Percentiles rank a stretch among this genome's conserved stretches.
Evolutionary conservation across 495 filamentous ascomycete species (phyloP).

Genomic region (Hypoxylon cercidicola): DNA sequence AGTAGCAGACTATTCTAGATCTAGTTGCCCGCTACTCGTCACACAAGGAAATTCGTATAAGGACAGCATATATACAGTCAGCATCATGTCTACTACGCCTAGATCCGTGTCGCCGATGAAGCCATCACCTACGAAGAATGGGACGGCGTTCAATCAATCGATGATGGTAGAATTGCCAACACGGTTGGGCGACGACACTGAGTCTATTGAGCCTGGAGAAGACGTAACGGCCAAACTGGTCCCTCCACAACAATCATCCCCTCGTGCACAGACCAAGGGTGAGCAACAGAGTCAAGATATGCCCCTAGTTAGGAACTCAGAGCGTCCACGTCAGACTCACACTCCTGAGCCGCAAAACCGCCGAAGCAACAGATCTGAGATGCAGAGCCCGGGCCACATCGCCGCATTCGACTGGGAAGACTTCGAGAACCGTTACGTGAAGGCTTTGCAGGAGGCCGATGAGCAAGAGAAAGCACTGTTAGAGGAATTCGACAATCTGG

Average conservation of each 20-base stretch:
- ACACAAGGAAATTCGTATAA: neutral
- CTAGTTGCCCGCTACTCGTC: neutral
- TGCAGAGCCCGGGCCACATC: constrained; percentile 57
- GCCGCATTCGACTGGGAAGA: constrained; percentile 72
- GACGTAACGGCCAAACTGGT: constrained; percentile 39
- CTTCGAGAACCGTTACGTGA: constrained; percentile 70
- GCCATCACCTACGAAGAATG: constrained; percentile 31
- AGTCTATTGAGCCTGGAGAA: constrained; percentile 24
- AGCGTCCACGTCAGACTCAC: constrained; percentile 39
- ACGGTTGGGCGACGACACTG: constrained; percentile 36
- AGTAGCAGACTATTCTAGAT: constrained; percentile 30
- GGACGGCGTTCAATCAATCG: constrained; percentile 38
- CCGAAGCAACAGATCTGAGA: constrained; percentile 44
- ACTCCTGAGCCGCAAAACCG: constrained; percentile 46
- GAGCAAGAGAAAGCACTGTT: constrained; percentile 69
- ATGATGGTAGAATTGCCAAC: constrained; percentile 48
- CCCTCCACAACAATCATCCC: constrained; percentile 44
- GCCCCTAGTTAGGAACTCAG: constrained; percentile 15
- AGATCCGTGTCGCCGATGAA: constrained; percentile 38
- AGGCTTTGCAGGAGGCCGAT: constrained; percentile 68
- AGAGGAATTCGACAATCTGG: constrained; percentile 69
- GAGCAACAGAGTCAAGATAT: constrained; percentile 55
- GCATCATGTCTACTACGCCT: constrained; percentile 46
- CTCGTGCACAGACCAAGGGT: constrained; percentile 47
- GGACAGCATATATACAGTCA: neutral